Evolutionary conservation across 1,284 basidiomycete species (phyloP).

Genomic region (Xerocomus cyaneibrunnescens): DNA sequence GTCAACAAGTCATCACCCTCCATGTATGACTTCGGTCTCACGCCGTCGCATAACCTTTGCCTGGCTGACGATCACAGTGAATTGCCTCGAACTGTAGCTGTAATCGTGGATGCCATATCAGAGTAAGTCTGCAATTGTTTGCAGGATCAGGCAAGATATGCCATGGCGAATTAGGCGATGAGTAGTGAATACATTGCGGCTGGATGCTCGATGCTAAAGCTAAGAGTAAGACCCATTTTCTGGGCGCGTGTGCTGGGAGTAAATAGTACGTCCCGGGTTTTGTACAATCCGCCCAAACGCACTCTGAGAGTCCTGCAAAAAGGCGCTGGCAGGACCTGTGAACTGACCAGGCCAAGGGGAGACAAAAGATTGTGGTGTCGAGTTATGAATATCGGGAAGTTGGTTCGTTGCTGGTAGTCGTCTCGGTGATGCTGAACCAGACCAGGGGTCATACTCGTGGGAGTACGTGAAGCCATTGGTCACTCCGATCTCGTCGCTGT

Average conservation of each 20-base stretch:
- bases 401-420: slow-evolving; percentile 15
- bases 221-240: slow-evolving; percentile 35
- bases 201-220: slow-evolving; percentile 9
- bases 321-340: slow-evolving; percentile 48
- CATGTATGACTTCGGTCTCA: not conserved
- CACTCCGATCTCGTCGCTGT: slow-evolving; percentile 18
- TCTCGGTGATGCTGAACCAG: slow-evolving; percentile 30
- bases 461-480: slow-evolving; percentile 26
- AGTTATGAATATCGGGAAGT: slow-evolving; percentile 27
- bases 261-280: slow-evolving; percentile 57
- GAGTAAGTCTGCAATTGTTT: slow-evolving; percentile 2
- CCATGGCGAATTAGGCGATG: slow-evolving; percentile 23
- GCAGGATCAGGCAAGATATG: not conserved
- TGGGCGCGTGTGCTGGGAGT: slow-evolving; percentile 45
- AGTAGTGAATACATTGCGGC: slow-evolving; percentile 24
- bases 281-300: slow-evolving; percentile 36
- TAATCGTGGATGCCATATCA: not conserved
- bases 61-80: not conserved
- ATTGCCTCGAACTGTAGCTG: slow-evolving; percentile 2
- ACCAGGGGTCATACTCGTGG: slow-evolving; percentile 29
- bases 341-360: slow-evolving; percentile 42
- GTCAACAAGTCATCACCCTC: not conserved
- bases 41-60: not conserved
- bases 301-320: slow-evolving; percentile 39
- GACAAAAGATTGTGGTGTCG: slow-evolving; percentile 28